Base-by-base conservation (phyloP, 495 filamentous ascomycete species). In the Penicillium bialowiezense region DNA sequence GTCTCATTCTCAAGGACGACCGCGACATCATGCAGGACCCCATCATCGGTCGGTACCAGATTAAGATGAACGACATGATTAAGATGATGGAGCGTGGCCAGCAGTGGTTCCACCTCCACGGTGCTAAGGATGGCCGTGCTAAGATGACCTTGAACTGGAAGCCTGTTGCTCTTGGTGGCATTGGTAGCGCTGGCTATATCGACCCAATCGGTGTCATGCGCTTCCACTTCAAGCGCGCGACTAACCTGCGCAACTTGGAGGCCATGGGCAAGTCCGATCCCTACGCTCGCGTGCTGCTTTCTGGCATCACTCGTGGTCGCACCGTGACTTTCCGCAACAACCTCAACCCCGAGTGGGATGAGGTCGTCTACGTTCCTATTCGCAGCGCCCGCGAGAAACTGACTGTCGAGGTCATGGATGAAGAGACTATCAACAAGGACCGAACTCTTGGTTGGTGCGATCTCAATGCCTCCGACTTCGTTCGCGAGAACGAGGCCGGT, bases 321-420 rank as follows among this genome's bases (percentile, higher is more conserved):
- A 96, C 95, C 1, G 93, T 99, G 38, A 97, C 93, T 1, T 96
- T 92, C 71, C 84, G 90, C 58, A 99, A 92, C 63, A 96, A 96
- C 59, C 82, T 99, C 15, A 89, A 96, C 58, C 93, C 93, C 2
- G 85, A 95, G 26, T 99, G 88, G 87, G 90, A 99, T 59, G 95
- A 99, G 65, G 81, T 97, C 10, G 78, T 95, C 36, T 99, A 99
- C 65, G 80, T 99, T 0, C 92, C 95, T 0, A 80, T 99, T 47
- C 95, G 97, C 65, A 88, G 84, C 9, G 45, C 76, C n/a, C 84
- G 86, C 26, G 95, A 97, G 64, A 91, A 85, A 54, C 65, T 99
- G 15, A 81, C 81, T 0, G 69, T 99, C 12, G 93, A 98, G 66
- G 90, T 97, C 51, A 97, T 99, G 93, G 93, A 99, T 56, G 80